Evolutionary conservation across 2,329 filamentous ascomycete genomes (phyloP), one percentile per base, ranked within the genome.

Genomic region (Microcyclosporella mali): DNA sequence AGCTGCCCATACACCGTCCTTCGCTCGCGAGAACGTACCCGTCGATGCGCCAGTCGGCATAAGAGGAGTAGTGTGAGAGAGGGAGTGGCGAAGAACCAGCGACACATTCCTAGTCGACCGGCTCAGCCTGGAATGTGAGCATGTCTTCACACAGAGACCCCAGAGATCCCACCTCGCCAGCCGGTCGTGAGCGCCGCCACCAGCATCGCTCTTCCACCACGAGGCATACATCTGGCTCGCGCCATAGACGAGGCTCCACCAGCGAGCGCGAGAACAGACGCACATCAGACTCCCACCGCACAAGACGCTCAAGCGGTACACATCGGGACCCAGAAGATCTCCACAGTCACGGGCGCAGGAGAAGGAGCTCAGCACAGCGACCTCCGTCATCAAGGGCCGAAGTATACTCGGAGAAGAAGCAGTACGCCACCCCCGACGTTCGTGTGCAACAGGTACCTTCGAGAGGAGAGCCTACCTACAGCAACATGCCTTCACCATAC

Each of bases 211-310:
- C 42, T 14, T 35, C 41, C 29, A 19, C 28, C 19, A 36, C 15
- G 6, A 16, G 41, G 16, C 41, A 27, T 29, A 47, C 47, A 9
- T 82, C 84, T 33, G 75, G 79, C 18, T 78, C 81, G 41, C 79
- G 84, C 57, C 80, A 83, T 55, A 72, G 70, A 40, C 76, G 76
- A 45, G 78, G 79, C 36, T 75, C 75, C 44, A 86, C 94, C 61
- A 70, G 85, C 57, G 88, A 94, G 63, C 71, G 81, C 53, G 60
- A 67, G 49, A 55, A 48, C 33, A 39, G 40, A 29, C 53, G 44
- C 28, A 41, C 38, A 10, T 43, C 55, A 33, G 46, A 51, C 8
- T 40, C 55, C 33, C 46, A 52, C 37, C 50, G 53, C 15, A 37
- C 43, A 33, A 51, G 54, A 28, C 52, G 54, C 7, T 31, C 47